Percentiles rank a stretch among this genome's conserved stretches.
Evolutionary conservation across 2,329 filamentous ascomycete genomes (phyloP).

Genomic region (Ophiostoma piceae): DNA sequence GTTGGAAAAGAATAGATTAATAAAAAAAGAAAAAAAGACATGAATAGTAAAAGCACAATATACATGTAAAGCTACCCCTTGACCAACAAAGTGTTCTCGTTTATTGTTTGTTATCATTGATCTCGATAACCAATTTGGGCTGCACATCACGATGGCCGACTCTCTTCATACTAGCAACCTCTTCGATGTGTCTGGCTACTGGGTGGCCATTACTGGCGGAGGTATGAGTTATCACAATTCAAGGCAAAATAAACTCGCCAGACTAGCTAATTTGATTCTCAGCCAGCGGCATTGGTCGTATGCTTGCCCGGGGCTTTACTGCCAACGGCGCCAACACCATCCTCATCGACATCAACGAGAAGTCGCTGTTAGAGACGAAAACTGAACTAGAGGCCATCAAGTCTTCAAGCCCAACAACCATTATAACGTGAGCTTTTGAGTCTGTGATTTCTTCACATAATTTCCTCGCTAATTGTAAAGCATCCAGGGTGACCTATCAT

Average conservation of each 20-base stretch:
- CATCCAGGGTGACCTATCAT: neutral
- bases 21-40: too few species aligned
- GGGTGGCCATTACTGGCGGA: neutral
- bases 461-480: neutral
- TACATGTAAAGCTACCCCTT: too few species aligned
- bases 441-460: neutral
- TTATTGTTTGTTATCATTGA: neutral
- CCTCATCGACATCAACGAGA: neutral
- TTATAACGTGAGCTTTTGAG: neutral
- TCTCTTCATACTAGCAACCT: neutral
- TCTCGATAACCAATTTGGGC: neutral
- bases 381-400: neutral
- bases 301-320: conserved; percentile 2
- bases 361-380: neutral
- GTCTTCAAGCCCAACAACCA: neutral
- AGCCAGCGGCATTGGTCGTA: neutral
- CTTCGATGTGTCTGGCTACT: neutral
- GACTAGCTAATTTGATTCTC: neutral
- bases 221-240: neutral
- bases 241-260: neutral
- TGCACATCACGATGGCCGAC: neutral
- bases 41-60: too few species aligned
- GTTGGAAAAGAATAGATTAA: too few species aligned
- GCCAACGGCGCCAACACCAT: neutral
- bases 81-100: neutral